These are phyloP conservation scores for Lycium ferocissimum DNA, from an alignment of 257 asterid species.

Conservation along the genomic window DNA sequence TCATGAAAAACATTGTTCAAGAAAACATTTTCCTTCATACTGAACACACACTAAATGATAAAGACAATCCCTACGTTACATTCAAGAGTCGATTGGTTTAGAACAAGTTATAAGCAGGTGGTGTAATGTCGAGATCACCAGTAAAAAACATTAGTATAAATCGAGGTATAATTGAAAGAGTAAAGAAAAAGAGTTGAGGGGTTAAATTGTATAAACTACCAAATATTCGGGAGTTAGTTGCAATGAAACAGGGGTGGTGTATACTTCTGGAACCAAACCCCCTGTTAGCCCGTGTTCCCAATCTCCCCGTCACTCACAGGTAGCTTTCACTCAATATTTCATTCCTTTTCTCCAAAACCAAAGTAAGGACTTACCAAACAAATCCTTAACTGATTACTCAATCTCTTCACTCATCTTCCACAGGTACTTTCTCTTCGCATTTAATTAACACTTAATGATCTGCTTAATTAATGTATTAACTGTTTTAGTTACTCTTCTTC, in stretches of 20 bases:
- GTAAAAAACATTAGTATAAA: no score
- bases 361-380: neutral
- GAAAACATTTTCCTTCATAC: no score
- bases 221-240: slow-evolving; percentile 5
- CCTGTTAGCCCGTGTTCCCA: neutral
- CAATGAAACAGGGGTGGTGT: neutral
- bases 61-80: no score
- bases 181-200: neutral
- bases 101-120: no score
- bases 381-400: neutral
- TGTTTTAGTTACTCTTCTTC: neutral
- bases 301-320: neutral
- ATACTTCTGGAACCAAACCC: neutral
- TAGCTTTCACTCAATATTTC: neutral
- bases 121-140: no score
- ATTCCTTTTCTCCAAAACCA: neutral
- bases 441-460: neutral
- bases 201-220: neutral
- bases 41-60: no score
- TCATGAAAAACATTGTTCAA: no score
- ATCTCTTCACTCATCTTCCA: neutral
- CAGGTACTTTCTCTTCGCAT: neutral
- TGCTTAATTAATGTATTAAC: neutral
- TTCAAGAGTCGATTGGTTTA: no score
- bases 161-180: neutral